Conservation (phyloP, 2,329 filamentous ascomycete genomes). For the Cladobotryum protrusum region DNA sequence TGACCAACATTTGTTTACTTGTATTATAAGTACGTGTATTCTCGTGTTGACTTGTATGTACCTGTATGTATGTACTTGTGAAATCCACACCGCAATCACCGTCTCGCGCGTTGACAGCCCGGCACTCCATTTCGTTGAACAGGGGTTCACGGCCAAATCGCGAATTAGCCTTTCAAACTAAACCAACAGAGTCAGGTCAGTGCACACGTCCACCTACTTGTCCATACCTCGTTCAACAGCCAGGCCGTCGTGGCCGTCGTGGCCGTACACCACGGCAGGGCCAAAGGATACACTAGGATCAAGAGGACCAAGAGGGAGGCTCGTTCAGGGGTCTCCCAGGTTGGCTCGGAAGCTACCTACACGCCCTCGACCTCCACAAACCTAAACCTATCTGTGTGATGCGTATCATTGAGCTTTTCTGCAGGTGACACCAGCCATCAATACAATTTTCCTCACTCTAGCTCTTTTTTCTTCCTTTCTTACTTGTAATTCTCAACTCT, state of each 20-base stretch:
- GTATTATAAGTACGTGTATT: no score
- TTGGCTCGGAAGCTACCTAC: slow-evolving; percentile 1
- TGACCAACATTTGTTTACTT: no score
- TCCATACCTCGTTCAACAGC: slow-evolving; percentile 1
- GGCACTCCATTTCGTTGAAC: slow-evolving; percentile 6
- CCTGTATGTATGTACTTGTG: not conserved
- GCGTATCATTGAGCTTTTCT: slow-evolving; percentile 12
- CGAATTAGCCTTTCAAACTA: slow-evolving; percentile 8
- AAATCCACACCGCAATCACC: slow-evolving; percentile 12
- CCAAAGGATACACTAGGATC: no score
- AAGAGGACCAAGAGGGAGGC: not conserved
- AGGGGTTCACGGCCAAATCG: slow-evolving; percentile 11
- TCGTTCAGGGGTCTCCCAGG: slow-evolving; percentile 9
- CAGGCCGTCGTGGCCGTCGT: no score
- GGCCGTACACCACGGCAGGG: no score
- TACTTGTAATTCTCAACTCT: not conserved
- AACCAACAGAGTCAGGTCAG: not conserved
- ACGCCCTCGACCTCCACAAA: slow-evolving; percentile 11
- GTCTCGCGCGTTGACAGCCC: slow-evolving; percentile 3
- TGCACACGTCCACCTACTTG: no score
- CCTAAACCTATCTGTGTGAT: slow-evolving; percentile 10
- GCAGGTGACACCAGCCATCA: slow-evolving; percentile 10
- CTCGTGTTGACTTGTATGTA: not conserved
- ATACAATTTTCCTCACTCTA: slow-evolving; percentile 5
- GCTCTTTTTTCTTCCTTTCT: not conserved